These are phyloP conservation scores for Tolypocladium ovalisporum DNA, from an alignment of 2,329 filamentous ascomycete species.

Conservation along the genomic window DNA sequence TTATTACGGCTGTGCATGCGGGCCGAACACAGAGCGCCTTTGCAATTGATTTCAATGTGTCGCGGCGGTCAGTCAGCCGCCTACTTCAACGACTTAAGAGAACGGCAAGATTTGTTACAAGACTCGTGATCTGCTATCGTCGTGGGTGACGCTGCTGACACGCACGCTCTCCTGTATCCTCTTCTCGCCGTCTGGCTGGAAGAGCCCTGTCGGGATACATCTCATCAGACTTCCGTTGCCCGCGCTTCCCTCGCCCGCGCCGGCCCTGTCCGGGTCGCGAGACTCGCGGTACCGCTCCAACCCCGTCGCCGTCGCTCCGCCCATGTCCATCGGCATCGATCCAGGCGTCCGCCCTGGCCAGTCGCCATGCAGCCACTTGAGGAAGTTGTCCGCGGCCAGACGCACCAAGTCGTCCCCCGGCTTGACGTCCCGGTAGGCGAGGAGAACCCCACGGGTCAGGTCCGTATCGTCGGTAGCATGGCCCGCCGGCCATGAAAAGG, in stretches of 20 bases:
- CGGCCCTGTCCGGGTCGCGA: slow-evolving; percentile 18
- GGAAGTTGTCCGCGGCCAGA: slow-evolving; percentile 25
- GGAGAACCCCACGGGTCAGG: slow-evolving; percentile 31
- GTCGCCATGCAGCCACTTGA: slow-evolving; percentile 29
- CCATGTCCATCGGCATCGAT: slow-evolving; percentile 25
- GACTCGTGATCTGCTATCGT: slow-evolving; percentile 24
- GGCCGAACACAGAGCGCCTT: not conserved
- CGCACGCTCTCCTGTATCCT: slow-evolving; percentile 20
- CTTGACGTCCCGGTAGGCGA: slow-evolving; percentile 25
- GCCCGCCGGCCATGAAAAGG: slow-evolving; percentile 29
- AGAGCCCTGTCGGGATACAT: slow-evolving; percentile 32
- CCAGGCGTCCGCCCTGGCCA: slow-evolving; percentile 29
- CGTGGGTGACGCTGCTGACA: slow-evolving; percentile 28
- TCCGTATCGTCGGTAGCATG: slow-evolving; percentile 38
- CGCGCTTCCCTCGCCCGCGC: slow-evolving; percentile 25
- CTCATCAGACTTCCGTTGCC: slow-evolving; percentile 38
- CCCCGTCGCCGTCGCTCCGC: slow-evolving; percentile 24
- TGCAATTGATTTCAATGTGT: not conserved
- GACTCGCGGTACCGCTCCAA: slow-evolving; percentile 16
- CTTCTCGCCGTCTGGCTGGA: slow-evolving; percentile 16
- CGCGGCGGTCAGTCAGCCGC: not conserved
- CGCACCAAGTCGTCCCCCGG: slow-evolving; percentile 17
- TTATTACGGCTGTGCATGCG: not conserved
- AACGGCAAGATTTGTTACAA: not conserved
- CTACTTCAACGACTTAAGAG: not conserved